These are phyloP conservation scores for Neonectria magnoliae DNA, from an alignment of 2,329 filamentous ascomycete genomes.

Conservation along the genomic window DNA sequence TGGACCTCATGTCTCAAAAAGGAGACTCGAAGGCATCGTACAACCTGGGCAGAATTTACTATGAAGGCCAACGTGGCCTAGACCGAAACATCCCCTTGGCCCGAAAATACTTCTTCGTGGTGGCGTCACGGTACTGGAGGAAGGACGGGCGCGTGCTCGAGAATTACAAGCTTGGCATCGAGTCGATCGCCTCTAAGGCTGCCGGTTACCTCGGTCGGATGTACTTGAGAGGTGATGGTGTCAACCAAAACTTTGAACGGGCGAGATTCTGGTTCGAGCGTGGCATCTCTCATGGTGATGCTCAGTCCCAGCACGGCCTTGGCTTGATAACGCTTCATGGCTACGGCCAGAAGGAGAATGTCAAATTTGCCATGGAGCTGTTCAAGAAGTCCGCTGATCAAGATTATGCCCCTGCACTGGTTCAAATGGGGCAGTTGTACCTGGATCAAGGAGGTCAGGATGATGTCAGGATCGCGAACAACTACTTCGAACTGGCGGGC, in stretches of 20 bases:
- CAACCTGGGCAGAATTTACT: constrained; percentile 85
- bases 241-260: constrained; percentile 79
- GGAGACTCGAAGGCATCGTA: constrained; percentile 89
- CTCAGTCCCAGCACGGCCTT: constrained; percentile 85
- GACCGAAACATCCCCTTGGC: constrained; percentile 78
- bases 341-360: constrained; percentile 75
- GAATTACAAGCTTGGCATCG: constrained; percentile 74
- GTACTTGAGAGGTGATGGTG: constrained; percentile 88
- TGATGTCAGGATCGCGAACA: constrained; percentile 80
- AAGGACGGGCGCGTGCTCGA: constrained; percentile 79
- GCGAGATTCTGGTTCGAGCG: constrained; percentile 87
- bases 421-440: constrained; percentile 84
- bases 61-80: constrained; percentile 83
- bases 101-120: constrained; percentile 81
- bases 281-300: constrained; percentile 78
- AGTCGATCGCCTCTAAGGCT: constrained; percentile 83
- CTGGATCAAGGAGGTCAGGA: constrained; percentile 79
- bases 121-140: constrained; percentile 84
- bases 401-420: constrained; percentile 82
- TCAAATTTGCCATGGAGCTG: constrained; percentile 76
- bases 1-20: constrained; percentile 89
- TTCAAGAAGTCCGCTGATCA: constrained; percentile 85
- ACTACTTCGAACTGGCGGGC: constrained; percentile 88
- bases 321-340: constrained; percentile 87
- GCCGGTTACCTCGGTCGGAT: constrained; percentile 90